Evolutionary conservation across 768 basidiomycete species (phyloP).

Genomic region (Suillus clintonianus): DNA sequence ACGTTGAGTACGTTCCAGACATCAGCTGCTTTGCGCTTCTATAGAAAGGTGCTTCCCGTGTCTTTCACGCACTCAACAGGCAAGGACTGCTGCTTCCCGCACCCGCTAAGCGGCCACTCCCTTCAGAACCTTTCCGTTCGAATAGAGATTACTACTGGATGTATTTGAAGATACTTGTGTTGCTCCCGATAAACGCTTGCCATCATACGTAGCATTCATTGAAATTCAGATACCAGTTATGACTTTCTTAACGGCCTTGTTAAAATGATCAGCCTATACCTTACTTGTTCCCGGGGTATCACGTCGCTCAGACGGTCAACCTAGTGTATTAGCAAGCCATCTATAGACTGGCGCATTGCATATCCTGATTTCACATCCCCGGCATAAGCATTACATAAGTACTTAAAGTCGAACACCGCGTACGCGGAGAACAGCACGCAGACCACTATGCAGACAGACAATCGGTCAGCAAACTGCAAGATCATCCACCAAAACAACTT

Average conservation of each 20-base stretch:
- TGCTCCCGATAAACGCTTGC: background rate
- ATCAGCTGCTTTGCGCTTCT: background rate
- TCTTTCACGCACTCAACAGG: background rate
- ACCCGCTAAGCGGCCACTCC: background rate
- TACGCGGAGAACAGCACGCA: background rate
- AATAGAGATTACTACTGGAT: background rate
- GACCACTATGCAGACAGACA: background rate
- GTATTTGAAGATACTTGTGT: background rate
- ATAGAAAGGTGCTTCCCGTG: background rate
- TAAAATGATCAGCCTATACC: too few relatives aligned
- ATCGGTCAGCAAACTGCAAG: conserved; percentile 12
- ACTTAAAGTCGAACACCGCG: background rate
- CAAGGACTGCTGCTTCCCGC: background rate
- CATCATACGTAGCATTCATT: background rate
- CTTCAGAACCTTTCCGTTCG: background rate
- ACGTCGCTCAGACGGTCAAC: background rate
- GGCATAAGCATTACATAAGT: too few relatives aligned
- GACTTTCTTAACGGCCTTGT: background rate
- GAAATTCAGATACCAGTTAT: background rate
- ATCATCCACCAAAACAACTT: conserved; percentile 19
- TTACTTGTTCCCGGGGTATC: too few relatives aligned
- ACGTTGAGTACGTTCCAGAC: background rate
- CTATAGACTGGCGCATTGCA: background rate
- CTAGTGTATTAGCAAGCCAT: background rate
- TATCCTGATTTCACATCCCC: too few relatives aligned